phyloP scores from a whole-genome alignment of 192 early-diverging fungal genomes.

The Podila clonocystis region DNA sequence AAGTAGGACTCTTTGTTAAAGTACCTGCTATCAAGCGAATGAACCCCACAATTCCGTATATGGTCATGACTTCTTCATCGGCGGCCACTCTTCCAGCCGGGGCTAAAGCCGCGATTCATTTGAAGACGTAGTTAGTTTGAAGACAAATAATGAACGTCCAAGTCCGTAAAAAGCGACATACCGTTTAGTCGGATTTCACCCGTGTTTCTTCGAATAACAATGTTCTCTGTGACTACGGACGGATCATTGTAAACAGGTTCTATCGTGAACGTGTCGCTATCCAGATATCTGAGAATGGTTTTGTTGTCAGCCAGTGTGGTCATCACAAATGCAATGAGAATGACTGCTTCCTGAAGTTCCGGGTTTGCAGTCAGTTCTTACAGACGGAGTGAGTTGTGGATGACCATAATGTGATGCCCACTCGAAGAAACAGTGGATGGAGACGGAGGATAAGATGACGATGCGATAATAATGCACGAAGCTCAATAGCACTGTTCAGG shows the following conservation, averaged over 20 bases:
- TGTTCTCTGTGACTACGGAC: constrained; percentile 57
- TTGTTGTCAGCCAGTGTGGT: not conserved
- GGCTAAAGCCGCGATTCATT: not conserved
- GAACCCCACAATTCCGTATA: constrained; percentile 80
- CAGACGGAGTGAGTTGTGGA: constrained; percentile 41
- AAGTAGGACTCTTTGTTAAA: not conserved
- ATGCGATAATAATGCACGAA: not conserved
- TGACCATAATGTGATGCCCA: too few species aligned
- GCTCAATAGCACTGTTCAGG: not conserved
- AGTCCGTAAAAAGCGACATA: not conserved
- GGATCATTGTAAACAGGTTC: constrained; percentile 67
- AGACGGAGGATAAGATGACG: not conserved
- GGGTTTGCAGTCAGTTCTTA: constrained; percentile 4
- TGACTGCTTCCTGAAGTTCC: not conserved
- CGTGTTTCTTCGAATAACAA: constrained; percentile 67
- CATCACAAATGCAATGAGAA: not conserved
- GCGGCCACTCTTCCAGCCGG: constrained; percentile 25
- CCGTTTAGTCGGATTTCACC: constrained; percentile 59
- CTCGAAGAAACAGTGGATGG: not conserved
- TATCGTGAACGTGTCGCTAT: constrained; percentile 62
- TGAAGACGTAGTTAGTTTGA: not conserved
- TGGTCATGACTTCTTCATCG: constrained; percentile 63
- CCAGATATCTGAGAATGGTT: constrained; percentile 57
- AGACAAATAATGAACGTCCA: too few species aligned
- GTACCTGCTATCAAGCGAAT: constrained; percentile 74